phyloP scores from a whole-genome alignment of 148 eudicot genomes.

The Dianthus caryophyllus region DNA sequence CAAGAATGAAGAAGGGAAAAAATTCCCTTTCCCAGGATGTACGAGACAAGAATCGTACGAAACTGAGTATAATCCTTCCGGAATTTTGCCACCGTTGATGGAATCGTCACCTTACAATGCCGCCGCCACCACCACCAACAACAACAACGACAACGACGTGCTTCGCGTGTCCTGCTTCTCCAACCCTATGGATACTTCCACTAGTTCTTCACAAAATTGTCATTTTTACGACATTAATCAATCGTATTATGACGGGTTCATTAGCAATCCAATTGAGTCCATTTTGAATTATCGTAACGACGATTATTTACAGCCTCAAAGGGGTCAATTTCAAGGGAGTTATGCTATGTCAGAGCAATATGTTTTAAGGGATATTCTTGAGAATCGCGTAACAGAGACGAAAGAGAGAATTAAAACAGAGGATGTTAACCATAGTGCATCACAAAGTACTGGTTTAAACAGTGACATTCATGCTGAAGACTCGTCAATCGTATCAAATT shows the following conservation, averaged over 20 bases:
- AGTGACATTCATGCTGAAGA: conserved; percentile 50
- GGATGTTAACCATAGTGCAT: conserved; percentile 33
- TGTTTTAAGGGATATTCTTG: conserved; percentile 43
- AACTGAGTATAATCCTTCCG: conserved; percentile 25
- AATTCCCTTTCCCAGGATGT: conserved; percentile 28
- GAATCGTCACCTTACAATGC: conserved; percentile 38
- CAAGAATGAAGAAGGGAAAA: conserved; percentile 44
- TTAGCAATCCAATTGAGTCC: conserved; percentile 13
- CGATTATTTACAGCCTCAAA: conserved; percentile 4
- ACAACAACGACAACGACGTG: not conserved
- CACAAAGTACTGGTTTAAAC: conserved; percentile 50
- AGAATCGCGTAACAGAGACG: conserved; percentile 32
- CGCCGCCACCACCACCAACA: not conserved
- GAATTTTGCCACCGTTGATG: conserved; percentile 49
- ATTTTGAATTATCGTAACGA: conserved; percentile 1
- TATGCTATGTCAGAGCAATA: conserved; percentile 39
- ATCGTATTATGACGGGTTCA: conserved; percentile 9
- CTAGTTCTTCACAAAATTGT: conserved; percentile 20
- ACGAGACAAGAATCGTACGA: conserved; percentile 19
- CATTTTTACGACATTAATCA: conserved; percentile 20
- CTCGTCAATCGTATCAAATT: conserved; percentile 48
- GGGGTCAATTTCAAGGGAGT: conserved; percentile 21
- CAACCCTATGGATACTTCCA: conserved; percentile 34
- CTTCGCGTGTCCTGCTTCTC: conserved; percentile 93
- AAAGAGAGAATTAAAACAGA: conserved; percentile 42